These are phyloP conservation scores for Chaetomiaceae sp. DNA, from an alignment of 2,329 filamentous ascomycete genomes.

Conservation along the genomic window DNA sequence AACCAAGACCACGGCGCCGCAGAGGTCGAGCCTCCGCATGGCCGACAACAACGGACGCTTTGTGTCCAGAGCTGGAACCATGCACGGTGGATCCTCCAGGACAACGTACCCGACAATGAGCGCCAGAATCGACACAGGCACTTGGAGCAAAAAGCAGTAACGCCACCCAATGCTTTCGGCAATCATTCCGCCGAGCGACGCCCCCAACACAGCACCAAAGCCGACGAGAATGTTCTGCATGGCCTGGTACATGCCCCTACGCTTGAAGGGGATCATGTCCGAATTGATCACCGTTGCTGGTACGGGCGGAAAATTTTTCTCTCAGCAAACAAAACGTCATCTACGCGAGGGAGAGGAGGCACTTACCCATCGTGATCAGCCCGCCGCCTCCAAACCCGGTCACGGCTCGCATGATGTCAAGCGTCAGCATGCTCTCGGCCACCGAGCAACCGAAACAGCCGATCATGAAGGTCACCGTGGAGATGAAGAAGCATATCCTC, in stretches of 20 bases:
- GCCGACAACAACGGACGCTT: slow-evolving; percentile 39
- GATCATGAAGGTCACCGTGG: slow-evolving; percentile 53
- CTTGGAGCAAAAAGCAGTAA: slow-evolving; percentile 59
- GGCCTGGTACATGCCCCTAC: slow-evolving; percentile 54
- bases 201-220: slow-evolving; percentile 56
- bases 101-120: slow-evolving; percentile 48
- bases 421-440: slow-evolving; percentile 49
- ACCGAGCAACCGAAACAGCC: slow-evolving; percentile 62
- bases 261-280: slow-evolving; percentile 54
- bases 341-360: too few species aligned
- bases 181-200: slow-evolving; percentile 58
- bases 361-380: slow-evolving; percentile 60
- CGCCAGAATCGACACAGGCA: slow-evolving; percentile 52
- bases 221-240: slow-evolving; percentile 56
- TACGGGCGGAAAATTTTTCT: slow-evolving; percentile 25
- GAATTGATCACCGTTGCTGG: slow-evolving; percentile 47
- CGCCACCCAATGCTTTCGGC: slow-evolving; percentile 62
- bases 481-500: slow-evolving; percentile 57
- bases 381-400: slow-evolving; percentile 66
- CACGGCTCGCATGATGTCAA: slow-evolving; percentile 60
- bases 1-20: slow-evolving; percentile 51
- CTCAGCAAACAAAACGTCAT: slow-evolving; percentile 26
- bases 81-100: slow-evolving; percentile 39
- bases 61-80: slow-evolving; percentile 52
- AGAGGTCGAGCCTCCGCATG: slow-evolving; percentile 48